Evolutionary conservation across 805 yeast genomes (phyloP).

Genomic region (Candida verbasci): DNA sequence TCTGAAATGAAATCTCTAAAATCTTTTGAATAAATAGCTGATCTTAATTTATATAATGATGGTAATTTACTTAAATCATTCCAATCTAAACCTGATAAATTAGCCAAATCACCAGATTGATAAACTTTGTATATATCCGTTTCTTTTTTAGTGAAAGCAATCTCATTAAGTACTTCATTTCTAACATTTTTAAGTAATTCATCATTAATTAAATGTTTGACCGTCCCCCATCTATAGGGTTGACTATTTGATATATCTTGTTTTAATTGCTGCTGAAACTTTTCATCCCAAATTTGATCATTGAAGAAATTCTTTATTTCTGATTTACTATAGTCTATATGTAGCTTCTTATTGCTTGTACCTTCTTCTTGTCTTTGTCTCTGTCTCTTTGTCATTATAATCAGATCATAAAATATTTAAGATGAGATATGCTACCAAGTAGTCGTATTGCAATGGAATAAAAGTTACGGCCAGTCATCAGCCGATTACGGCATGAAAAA

Average conservation of each 20-base stretch:
- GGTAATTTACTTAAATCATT: slow-evolving; percentile 72
- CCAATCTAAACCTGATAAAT: slow-evolving; percentile 78
- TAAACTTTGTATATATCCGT: slow-evolving; percentile 93
- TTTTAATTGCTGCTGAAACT: slow-evolving; percentile 37
- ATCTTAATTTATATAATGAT: slow-evolving; percentile 69
- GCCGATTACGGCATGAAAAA: no score
- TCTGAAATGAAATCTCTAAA: slow-evolving; percentile 74
- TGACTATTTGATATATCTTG: slow-evolving; percentile 48
- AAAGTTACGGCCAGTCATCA: no score
- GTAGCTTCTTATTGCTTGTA: slow-evolving; percentile 9
- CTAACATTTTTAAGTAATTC: slow-evolving; percentile 74
- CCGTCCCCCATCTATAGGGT: slow-evolving; percentile 91
- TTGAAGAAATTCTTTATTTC: slow-evolving; percentile 44
- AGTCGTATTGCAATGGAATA: no score
- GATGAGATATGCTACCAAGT: slow-evolving; percentile 1
- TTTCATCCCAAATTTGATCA: slow-evolving; percentile 42
- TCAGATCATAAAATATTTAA: slow-evolving; percentile 4
- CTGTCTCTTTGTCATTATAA: not conserved
- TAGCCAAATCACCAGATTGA: slow-evolving; percentile 90
- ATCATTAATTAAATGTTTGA: slow-evolving; percentile 69
- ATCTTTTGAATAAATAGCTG: slow-evolving; percentile 81
- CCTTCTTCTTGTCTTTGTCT: slow-evolving; percentile 6
- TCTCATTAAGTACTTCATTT: slow-evolving; percentile 73
- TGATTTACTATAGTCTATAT: slow-evolving; percentile 18
- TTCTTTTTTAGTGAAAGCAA: slow-evolving; percentile 91